phyloP scores from a whole-genome alignment of 2,329 filamentous ascomycete genomes.

The Dactylellina sp. region DNA sequence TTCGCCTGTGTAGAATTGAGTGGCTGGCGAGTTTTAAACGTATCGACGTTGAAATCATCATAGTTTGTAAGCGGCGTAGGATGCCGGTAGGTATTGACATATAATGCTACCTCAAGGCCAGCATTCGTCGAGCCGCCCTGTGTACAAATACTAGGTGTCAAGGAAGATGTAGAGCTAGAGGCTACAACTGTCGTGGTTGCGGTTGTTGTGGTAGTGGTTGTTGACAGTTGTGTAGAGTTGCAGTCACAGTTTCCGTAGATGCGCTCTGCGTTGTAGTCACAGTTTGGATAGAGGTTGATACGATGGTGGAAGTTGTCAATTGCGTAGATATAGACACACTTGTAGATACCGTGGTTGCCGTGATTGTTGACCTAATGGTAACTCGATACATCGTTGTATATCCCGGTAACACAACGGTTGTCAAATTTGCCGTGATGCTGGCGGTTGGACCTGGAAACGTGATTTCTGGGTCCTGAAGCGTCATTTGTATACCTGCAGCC shows the following conservation, averaged over 20 bases:
- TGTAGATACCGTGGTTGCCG: conserved; percentile 1
- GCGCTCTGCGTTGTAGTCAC: background rate
- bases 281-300: background rate
- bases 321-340: background rate
- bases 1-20: background rate
- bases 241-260: too few relatives aligned
- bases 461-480: background rate
- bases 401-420: conserved; percentile 5
- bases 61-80: background rate
- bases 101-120: conserved; percentile 32
- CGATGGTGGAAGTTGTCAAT: background rate
- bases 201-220: background rate
- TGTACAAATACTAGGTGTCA: conserved; percentile 1
- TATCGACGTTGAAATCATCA: background rate
- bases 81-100: conserved; percentile 22
- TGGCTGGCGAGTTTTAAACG: conserved; percentile 6
- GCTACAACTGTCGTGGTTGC: background rate
- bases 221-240: background rate
- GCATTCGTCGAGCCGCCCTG: background rate
- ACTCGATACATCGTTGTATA: conserved; percentile 6
- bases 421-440: background rate
- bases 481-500: background rate
- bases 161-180: too few relatives aligned
- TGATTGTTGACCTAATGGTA: background rate
- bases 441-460: conserved; percentile 1